Evolutionary conservation across 1,139 yeast species (phyloP).

Genomic region (Candida frijolesensis): DNA sequence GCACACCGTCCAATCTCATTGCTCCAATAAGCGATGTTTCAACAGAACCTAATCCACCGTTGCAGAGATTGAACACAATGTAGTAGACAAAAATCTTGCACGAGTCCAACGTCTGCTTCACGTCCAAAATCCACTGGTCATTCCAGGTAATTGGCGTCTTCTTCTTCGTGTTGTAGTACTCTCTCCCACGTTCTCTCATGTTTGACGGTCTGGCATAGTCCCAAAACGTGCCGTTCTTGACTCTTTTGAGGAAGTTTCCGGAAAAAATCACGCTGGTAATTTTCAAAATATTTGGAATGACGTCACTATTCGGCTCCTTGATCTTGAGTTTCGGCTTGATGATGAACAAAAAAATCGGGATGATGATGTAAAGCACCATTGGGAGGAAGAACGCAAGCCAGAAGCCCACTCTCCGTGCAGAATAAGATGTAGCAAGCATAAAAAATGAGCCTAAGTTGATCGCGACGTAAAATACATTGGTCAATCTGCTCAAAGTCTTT

Average conservation of each 20-base stretch:
- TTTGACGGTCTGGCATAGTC: conserved; percentile 56
- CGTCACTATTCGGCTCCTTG: conserved; percentile 49
- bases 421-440: conserved; percentile 75
- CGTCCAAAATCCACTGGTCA: conserved; percentile 63
- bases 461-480: conserved; percentile 76
- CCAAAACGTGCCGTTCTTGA: conserved; percentile 45
- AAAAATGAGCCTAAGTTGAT: conserved; percentile 81
- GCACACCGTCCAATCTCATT: conserved; percentile 67
- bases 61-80: conserved; percentile 63
- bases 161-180: conserved; percentile 28
- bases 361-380: conserved; percentile 47
- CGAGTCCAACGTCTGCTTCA: conserved; percentile 57
- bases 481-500: conserved; percentile 71
- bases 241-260: conserved; percentile 24
- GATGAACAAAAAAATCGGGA: conserved; percentile 47
- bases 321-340: conserved; percentile 41
- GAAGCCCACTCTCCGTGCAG: conserved; percentile 70
- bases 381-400: conserved; percentile 76
- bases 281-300: conserved; percentile 35
- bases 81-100: conserved; percentile 66
- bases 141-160: conserved; percentile 45
- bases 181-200: conserved; percentile 47
- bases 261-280: conserved; percentile 35
- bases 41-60: conserved; percentile 65
- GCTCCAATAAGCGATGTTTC: conserved; percentile 69